Conservation (phyloP, 2,329 filamentous ascomycete genomes). For the Penicillium freii region DNA sequence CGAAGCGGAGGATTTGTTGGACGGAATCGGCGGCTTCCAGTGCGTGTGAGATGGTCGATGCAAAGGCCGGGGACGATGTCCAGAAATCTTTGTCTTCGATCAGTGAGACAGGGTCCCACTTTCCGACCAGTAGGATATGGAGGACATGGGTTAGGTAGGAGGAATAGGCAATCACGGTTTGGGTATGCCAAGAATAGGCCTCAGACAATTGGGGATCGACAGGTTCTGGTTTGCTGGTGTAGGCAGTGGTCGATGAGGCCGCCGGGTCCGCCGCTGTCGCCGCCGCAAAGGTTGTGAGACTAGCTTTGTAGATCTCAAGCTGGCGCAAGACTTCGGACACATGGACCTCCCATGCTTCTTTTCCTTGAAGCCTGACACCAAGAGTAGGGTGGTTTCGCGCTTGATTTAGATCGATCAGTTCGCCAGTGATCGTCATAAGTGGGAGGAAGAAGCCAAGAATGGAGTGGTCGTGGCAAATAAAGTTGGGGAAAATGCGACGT, state of each 20-base stretch:
- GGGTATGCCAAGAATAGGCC: constrained; percentile 60
- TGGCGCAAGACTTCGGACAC: constrained; percentile 75
- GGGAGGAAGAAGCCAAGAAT: constrained; percentile 92
- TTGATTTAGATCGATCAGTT: constrained; percentile 87
- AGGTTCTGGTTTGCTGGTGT: constrained; percentile 58
- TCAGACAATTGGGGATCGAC: constrained; percentile 31
- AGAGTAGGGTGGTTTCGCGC: constrained; percentile 84
- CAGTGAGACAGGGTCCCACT: constrained; percentile 93
- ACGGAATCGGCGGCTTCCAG: constrained; percentile 87
- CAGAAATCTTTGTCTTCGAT: constrained; percentile 91
- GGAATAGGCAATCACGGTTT: constrained; percentile 82
- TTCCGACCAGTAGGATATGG: constrained; percentile 86
- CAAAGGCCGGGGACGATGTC: constrained; percentile 87
- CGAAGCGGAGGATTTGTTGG: constrained; percentile 80
- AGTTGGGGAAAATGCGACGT: constrained; percentile 69
- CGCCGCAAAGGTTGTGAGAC: constrained; percentile 52
- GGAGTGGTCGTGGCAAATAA: constrained; percentile 80
- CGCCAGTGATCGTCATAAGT: constrained; percentile 90
- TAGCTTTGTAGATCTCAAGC: constrained; percentile 76
- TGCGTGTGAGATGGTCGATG: constrained; percentile 82
- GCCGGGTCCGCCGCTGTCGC: constrained; percentile 29
- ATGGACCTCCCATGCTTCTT: constrained; percentile 77
- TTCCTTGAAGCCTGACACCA: constrained; percentile 68
- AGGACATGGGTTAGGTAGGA: constrained; percentile 92
- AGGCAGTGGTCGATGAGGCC: constrained; percentile 44